Base-by-base conservation (phyloP, 1,284 basidiomycete genomes). In the Rhodofomes roseus region DNA sequence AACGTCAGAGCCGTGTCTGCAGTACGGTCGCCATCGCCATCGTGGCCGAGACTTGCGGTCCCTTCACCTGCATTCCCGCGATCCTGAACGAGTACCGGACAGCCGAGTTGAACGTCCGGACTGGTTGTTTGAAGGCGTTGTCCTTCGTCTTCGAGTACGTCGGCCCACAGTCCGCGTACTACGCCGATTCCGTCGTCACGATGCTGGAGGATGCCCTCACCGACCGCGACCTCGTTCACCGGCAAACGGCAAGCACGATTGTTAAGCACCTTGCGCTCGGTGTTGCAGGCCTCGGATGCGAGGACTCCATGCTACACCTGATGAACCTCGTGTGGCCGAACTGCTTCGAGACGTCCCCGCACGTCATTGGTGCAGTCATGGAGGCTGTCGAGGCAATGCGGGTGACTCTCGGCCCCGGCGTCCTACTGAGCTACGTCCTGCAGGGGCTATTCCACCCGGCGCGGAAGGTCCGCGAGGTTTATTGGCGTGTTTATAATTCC, bases 301-400 rank as follows among this genome's bases (percentile, higher is more conserved):
- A 99, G 76, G 97, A 99, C 74, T 95, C 95, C 18, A 93, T 98
- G 86, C 84, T 95, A 58, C 97, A 99, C 71, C 77, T 99, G 60
- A 93, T 99, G 89, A 99, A 99, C 74, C 84, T 99, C 29, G 92
- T 99, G 25, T 99, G 96, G 96, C 97, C 97, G 3, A 99, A 99
- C 73, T 95, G 96, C 74, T 98, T 98, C 73, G 96, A 99, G 79
- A 97, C 96, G 0, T 93, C 90, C 34, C 97, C 97, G 2, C 97
- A 99, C 77, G 96, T 99, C 62, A 98, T 99, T 66, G 95, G 95
- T 37, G 93, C 94, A 4, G 92, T 96, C 54, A 95, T 96, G 92
- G 95, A 96, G 56, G 95, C 95, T 0, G 84, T 99, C 69, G 97
- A 99, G 76, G 92, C 93, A 2, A 97, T 99, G 93, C 85, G 96